Percentiles rank a stretch among this genome's conserved stretches.
phyloP scores from a whole-genome alignment of 768 basidiomycete genomes.

The Cubamyces sp. region DNA sequence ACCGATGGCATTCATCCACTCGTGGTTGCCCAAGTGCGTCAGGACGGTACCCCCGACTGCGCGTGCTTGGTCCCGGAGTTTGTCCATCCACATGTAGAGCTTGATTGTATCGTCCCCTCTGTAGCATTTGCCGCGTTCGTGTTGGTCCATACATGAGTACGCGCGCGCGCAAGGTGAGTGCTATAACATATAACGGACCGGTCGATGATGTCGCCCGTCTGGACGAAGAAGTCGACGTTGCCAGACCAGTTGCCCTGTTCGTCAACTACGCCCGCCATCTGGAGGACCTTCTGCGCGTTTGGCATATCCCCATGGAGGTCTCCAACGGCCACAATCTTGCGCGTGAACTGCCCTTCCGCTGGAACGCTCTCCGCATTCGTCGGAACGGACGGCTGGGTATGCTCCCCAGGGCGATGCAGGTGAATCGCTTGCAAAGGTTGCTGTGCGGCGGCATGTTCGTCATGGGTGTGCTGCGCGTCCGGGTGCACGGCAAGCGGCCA shows the following conservation, averaged over 20 bases:
- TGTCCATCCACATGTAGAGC: constrained; percentile 85
- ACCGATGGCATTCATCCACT: constrained; percentile 93
- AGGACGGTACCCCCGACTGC: constrained; percentile 72
- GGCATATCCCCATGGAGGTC: constrained; percentile 89
- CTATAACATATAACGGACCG: constrained; percentile 49
- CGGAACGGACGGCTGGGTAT: neutral
- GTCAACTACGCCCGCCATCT: constrained; percentile 80
- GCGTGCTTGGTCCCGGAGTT: constrained; percentile 74
- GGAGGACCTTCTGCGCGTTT: constrained; percentile 79
- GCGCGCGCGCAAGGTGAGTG: neutral
- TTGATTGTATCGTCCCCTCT: constrained; percentile 91
- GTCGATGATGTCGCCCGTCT: constrained; percentile 96
- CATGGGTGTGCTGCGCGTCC: constrained; percentile 22
- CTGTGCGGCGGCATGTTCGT: constrained; percentile 2
- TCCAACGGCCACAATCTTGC: constrained; percentile 83
- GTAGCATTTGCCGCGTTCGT: neutral
- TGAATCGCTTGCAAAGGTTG: constrained; percentile 1
- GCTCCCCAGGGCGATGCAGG: constrained; percentile 4
- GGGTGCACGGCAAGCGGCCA: constrained; percentile 33
- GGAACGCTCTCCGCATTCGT: neutral
- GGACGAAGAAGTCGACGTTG: constrained; percentile 83
- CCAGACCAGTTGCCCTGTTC: constrained; percentile 79
- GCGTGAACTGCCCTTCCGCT: constrained; percentile 23
- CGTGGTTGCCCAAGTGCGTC: constrained; percentile 90
- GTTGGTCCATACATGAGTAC: neutral